Percentiles rank a stretch among this genome's conserved stretches.
Conservation (phyloP, 208 protist species). For the Tritrichomonas musculus region DNA sequence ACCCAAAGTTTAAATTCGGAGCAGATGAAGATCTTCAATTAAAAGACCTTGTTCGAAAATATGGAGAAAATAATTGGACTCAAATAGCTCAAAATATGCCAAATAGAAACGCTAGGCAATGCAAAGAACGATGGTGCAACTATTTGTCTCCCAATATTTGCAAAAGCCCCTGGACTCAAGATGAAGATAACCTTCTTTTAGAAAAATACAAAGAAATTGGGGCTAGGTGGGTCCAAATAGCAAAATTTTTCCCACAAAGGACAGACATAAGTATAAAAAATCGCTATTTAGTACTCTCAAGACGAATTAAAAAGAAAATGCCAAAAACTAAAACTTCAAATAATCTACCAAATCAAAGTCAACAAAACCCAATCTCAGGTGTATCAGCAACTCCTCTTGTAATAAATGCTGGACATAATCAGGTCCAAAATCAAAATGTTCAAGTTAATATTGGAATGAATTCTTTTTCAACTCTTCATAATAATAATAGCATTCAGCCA, state of each 20-base stretch:
- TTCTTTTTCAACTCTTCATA: too few species aligned
- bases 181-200: background rate
- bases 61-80: background rate
- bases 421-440: too few species aligned
- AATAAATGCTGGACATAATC: too few species aligned
- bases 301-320: background rate
- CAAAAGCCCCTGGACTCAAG: background rate
- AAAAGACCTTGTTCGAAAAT: background rate
- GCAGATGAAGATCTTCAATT: background rate
- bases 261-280: background rate
- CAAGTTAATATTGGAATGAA: too few species aligned
- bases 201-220: background rate
- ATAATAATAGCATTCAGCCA: too few species aligned
- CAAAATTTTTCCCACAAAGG: background rate
- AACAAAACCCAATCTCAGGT: too few species aligned
- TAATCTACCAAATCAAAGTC: too few species aligned
- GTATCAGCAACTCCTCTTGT: too few species aligned
- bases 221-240: background rate
- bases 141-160: background rate
- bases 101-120: background rate
- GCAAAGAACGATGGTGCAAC: background rate
- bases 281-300: background rate
- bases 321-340: too few species aligned
- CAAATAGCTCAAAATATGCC: background rate
- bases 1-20: background rate